Base-by-base conservation (phyloP, 176 grass and related monocot species). In the Cenchrus fungigraminus region DNA sequence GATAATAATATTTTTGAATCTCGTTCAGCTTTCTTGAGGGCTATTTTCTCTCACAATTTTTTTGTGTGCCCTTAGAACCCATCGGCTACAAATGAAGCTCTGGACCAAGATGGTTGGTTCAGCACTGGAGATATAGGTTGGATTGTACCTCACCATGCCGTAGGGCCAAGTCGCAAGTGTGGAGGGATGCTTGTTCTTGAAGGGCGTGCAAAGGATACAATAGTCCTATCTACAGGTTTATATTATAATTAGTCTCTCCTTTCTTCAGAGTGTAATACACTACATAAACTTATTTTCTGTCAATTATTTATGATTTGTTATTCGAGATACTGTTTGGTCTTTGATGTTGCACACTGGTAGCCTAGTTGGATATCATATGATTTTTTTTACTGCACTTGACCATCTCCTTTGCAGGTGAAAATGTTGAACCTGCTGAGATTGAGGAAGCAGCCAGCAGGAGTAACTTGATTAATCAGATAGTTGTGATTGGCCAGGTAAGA, bases 161-260 rank as follows among this genome's bases (percentile, higher is more conserved):
- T 80, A 28, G 96, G 96, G 15, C 82, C 86, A 7, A 98, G 96
- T 83, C 80, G 88, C 53, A 73, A 88, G 19, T 95, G 96, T 87
- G 91, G 93, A 85, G 96, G 96, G 75, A 90, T 95, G 87, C 57
- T 95, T 92, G 93, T 98, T 87, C 83, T 98, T 87, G 96, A 98
- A 91, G 96, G 96, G 50, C 96, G 96, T 74, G 91, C 85, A 34
- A 98, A 98, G 86, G 96, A 98, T 80, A 98, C 96, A 31, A 95
- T 98, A 87, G 96, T 98, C 76, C 96, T 98, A 47, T 90, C 85
- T 73, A 98, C 96, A 95, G 93, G 95, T 97, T 84, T 19, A 82
- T 7, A 73, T 69, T 67, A 13, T 73, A 73, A 47, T 73, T 67
- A 25, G 0, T 70, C 42, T 20, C 1, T 40, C 0, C 0, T 28